Percentiles rank a stretch among this genome's conserved stretches.
Conservation (phyloP, 1,284 basidiomycete species). For the Sporisorium reilianum region DNA sequence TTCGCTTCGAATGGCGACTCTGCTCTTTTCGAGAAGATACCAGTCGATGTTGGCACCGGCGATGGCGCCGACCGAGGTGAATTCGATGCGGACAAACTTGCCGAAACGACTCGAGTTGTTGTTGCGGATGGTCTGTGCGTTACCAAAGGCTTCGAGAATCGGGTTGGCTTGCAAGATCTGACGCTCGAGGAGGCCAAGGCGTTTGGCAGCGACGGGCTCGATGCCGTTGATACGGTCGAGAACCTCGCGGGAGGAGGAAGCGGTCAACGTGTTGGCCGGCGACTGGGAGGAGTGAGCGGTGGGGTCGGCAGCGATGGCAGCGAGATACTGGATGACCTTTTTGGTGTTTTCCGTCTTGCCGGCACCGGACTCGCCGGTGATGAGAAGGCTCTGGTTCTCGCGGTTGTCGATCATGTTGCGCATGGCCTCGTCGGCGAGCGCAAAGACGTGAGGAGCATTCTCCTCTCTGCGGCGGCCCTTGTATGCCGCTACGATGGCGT, state of each 20-base stretch:
- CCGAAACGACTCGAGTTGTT: slow-evolving; percentile 98
- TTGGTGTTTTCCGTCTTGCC: slow-evolving; percentile 99
- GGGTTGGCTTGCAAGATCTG: slow-evolving; percentile 99
- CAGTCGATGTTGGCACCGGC: slow-evolving; percentile 98
- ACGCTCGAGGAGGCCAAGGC: slow-evolving; percentile 87
- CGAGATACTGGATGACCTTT: slow-evolving; percentile 99
- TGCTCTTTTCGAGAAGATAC: slow-evolving; percentile 97
- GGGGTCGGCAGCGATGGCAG: slow-evolving; percentile 84
- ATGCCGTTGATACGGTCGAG: slow-evolving; percentile 61
- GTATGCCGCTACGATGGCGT: slow-evolving; percentile 91
- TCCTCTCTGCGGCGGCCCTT: slow-evolving; percentile 91
- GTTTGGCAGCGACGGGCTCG: slow-evolving; percentile 53
- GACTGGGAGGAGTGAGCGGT: slow-evolving; percentile 38
- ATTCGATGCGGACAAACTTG: slow-evolving; percentile 97
- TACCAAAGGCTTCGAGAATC: slow-evolving; percentile 97
- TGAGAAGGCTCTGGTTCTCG: slow-evolving; percentile 97
- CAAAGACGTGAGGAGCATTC: slow-evolving; percentile 96
- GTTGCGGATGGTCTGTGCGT: slow-evolving; percentile 97
- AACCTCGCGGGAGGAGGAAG: slow-evolving; percentile 56
- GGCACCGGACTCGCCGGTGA: slow-evolving; percentile 99
- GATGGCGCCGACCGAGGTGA: slow-evolving; percentile 92
- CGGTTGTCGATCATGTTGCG: slow-evolving; percentile 97
- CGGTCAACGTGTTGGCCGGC: slow-evolving; percentile 42
- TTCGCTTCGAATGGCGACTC: slow-evolving; percentile 74
- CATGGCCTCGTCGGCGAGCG: slow-evolving; percentile 97